Evolutionary conservation across 805 yeast genomes (phyloP).

Genomic region (Candida awuae): DNA sequence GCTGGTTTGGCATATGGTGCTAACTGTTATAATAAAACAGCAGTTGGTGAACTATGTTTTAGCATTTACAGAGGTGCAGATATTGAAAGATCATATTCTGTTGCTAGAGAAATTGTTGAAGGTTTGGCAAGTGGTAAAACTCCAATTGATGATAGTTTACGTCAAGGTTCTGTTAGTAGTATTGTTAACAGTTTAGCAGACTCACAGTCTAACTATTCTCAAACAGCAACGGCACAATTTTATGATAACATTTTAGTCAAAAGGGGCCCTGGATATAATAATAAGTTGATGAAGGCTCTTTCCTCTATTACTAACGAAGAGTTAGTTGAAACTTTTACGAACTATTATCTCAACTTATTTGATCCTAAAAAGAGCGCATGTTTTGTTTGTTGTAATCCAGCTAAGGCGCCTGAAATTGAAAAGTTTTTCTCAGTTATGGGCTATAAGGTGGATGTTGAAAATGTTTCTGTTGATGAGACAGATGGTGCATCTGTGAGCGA

Average conservation of each 20-base stretch:
- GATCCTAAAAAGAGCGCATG: conserved; percentile 45
- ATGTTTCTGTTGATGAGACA: conserved; percentile 32
- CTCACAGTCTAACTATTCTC: conserved; percentile 52
- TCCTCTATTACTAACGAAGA: conserved; percentile 47
- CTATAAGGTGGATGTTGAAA: conserved; percentile 53
- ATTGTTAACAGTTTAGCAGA: conserved; percentile 68
- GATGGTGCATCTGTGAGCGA: conserved; percentile 26
- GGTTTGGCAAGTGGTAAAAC: conserved; percentile 48
- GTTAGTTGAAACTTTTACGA: conserved; percentile 39
- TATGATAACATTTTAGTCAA: conserved; percentile 56
- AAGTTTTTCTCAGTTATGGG: conserved; percentile 44
- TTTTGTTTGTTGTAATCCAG: conserved; percentile 69
- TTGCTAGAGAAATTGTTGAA: conserved; percentile 56
- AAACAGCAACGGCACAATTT: conserved; percentile 61
- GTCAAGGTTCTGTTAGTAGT: conserved; percentile 70
- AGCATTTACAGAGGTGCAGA: conserved; percentile 80
- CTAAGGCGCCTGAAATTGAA: conserved; percentile 41
- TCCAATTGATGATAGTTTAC: conserved; percentile 47
- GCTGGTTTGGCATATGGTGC: conserved; percentile 93
- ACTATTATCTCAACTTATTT: conserved; percentile 62
- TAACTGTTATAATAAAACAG: conserved; percentile 46
- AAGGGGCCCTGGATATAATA: conserved; percentile 62
- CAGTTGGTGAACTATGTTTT: conserved; percentile 59
- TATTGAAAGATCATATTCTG: conserved; percentile 49
- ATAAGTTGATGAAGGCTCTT: conserved; percentile 44